These are phyloP conservation scores for Fusarium clavum DNA, from an alignment of 2,329 filamentous ascomycete genomes.

Conservation along the genomic window DNA sequence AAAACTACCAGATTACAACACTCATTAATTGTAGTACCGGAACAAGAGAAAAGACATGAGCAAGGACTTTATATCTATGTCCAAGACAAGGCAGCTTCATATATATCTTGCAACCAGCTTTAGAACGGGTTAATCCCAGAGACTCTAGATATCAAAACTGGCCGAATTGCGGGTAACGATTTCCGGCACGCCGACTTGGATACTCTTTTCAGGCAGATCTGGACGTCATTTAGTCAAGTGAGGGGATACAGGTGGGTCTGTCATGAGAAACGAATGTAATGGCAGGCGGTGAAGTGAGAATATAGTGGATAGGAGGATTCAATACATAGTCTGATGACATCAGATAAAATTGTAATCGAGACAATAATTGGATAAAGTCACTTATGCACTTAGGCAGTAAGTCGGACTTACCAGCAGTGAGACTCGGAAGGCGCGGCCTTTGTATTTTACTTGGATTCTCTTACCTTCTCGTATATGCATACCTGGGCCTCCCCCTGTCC, in stretches of 20 bases:
- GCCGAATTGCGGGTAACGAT: background rate
- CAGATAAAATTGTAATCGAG: background rate
- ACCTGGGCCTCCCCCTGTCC: background rate
- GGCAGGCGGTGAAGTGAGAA: background rate
- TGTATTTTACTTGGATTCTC: background rate
- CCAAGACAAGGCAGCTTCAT: too few relatives aligned
- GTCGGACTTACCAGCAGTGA: fast-evolving
- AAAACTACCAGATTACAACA: too few relatives aligned
- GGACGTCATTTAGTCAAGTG: background rate
- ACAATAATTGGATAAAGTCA: background rate
- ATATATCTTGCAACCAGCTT: too few relatives aligned
- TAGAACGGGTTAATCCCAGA: fast-evolving
- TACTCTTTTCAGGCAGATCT: background rate
- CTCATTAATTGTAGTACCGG: too few relatives aligned
- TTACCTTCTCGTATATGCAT: background rate
- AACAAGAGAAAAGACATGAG: too few relatives aligned
- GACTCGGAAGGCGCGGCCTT: background rate
- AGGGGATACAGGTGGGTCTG: background rate
- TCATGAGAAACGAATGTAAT: fast-evolving
- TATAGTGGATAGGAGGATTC: background rate
- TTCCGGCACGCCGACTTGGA: background rate
- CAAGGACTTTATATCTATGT: too few relatives aligned
- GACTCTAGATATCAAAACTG: too few relatives aligned
- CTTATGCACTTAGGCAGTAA: background rate
- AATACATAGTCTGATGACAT: background rate